A percentile compares a stretch with the other conserved stretches of the same genome.
These are phyloP conservation scores for Pythium folliculosum DNA, from an alignment of 352 stramenopile genomes.

Conservation along the genomic window DNA sequence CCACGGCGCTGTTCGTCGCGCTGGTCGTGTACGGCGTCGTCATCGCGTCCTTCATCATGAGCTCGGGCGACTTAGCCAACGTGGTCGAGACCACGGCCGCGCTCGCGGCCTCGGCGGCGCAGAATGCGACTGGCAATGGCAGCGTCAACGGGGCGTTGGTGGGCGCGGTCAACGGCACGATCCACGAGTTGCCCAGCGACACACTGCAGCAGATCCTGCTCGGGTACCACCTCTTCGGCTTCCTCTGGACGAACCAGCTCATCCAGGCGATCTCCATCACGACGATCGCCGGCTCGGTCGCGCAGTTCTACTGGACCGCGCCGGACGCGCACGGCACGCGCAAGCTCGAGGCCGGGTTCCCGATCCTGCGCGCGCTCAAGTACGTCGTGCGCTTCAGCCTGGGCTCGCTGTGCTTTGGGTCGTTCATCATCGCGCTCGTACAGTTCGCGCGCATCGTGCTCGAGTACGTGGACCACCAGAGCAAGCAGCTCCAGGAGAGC, in stretches of 20 bases:
- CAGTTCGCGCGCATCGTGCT: conserved; percentile 94
- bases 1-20: conserved; percentile 50
- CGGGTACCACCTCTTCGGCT: conserved; percentile 92
- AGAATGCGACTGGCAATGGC: conserved; percentile 20
- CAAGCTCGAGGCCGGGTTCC: conserved; percentile 55
- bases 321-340: conserved; percentile 37
- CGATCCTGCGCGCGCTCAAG: conserved; percentile 56
- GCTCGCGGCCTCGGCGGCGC: conserved; percentile 19
- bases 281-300: conserved; percentile 89
- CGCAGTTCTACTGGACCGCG: conserved; percentile 92
- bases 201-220: conserved; percentile 58
- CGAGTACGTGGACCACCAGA: conserved; percentile 94
- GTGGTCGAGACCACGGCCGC: conserved; percentile 28
- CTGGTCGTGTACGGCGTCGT: conserved; percentile 61
- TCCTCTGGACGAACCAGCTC: conserved; percentile 97
- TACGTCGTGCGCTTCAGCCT: conserved; percentile 89
- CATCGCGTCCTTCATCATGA: conserved; percentile 61
- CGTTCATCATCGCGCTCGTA: conserved; percentile 96
- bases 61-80: conserved; percentile 47
- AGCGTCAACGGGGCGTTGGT: background rate
- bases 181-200: conserved; percentile 44
- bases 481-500: conserved; percentile 67
- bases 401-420: conserved; percentile 96
- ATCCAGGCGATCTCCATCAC: conserved; percentile 95
- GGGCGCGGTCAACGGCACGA: conserved; percentile 20